Percentiles rank a stretch among this genome's conserved stretches.
These are phyloP conservation scores for Naganishia albida DNA, from an alignment of 1,284 basidiomycete species.

Conservation along the genomic window DNA sequence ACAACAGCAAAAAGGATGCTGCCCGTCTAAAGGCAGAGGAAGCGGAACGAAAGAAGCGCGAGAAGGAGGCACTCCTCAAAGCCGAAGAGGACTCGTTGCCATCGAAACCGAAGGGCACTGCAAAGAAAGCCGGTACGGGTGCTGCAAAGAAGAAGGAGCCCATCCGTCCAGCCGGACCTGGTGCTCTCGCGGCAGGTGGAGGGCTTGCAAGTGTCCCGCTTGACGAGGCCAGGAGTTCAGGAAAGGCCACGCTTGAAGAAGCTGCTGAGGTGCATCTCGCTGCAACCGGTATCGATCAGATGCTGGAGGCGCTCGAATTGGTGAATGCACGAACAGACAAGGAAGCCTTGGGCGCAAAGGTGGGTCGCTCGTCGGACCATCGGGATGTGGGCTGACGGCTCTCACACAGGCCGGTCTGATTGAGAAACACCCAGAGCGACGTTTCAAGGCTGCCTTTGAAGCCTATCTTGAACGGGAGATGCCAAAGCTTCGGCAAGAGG, in stretches of 20 bases:
- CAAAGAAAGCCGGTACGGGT: conserved; percentile 46
- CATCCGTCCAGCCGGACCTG: conserved; percentile 67
- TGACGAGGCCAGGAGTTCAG: conserved; percentile 36
- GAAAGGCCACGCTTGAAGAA: conserved; percentile 35
- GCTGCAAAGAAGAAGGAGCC: conserved; percentile 47
- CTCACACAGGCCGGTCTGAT: conserved; percentile 72
- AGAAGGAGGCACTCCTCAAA: conserved; percentile 60
- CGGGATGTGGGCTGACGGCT: background rate
- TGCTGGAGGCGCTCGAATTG: conserved; percentile 82
- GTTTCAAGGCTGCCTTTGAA: conserved; percentile 90
- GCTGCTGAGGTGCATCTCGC: conserved; percentile 67
- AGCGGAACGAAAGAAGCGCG: conserved; percentile 57
- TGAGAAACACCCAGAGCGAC: conserved; percentile 89
- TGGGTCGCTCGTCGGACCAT: background rate
- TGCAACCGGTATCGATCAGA: conserved; percentile 89
- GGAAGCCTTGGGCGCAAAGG: conserved; percentile 69
- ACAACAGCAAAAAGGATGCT: conserved; percentile 65
- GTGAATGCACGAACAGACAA: conserved; percentile 92
- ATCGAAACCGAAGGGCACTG: conserved; percentile 62
- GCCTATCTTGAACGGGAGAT: conserved; percentile 88
- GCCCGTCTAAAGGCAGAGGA: conserved; percentile 55
- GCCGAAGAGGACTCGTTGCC: conserved; percentile 77
- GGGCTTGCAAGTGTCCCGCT: conserved; percentile 49
- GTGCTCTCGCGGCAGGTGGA: conserved; percentile 73
- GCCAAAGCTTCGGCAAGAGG: conserved; percentile 73